Base-by-base conservation (phyloP, 2,329 filamentous ascomycete genomes). In the Epichloe baconii region DNA sequence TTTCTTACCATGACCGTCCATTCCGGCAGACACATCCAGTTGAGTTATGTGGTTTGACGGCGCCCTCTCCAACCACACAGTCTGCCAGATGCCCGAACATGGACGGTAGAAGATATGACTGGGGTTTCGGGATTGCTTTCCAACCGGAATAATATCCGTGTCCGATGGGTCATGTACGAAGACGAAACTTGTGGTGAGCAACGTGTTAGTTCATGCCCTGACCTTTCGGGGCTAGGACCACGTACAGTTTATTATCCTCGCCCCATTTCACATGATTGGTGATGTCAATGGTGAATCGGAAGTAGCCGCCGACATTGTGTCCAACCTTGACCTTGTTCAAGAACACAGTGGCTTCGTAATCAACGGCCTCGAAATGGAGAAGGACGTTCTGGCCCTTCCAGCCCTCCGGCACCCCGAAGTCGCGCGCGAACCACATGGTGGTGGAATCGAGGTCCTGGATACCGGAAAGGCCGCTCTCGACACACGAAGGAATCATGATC, bases 71-170 rank as follows among this genome's bases (percentile, higher is more conserved):
- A 88, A 67, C 83, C 83, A 88, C 0, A 87, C 83, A 17, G 74
- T 75, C 61, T 86, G 83, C 84, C 84, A 88, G 55, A 88, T 86
- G 5, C 84, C 84, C 36, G 80, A 83, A 61, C 83, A 87, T 0
- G 84, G 79, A 0, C 79, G 80, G 62, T 87, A 87, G 63, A 84
- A 87, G 53, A 87, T 87, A 57, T 81, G 77, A 11, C 71, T 74
- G 0, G 76, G 78, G 0, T 64, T 66, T 1, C 75, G 60, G 0
- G 74, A 77, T 62, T 85, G 82, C 61, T 86, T 85, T 55, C 83
- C 83, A 43, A 84, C 73, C 0, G 83, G 82, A 42, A 83, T 81
- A 12, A 81, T 72, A 2, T 70, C 69, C 34, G 63, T 60, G 57
- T 86, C 83, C 0, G 83, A 86, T 0, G 83, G 83, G 54, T 87